Base-by-base conservation (phyloP, 2,329 filamentous ascomycete genomes). In the Nemania bipapillata region DNA sequence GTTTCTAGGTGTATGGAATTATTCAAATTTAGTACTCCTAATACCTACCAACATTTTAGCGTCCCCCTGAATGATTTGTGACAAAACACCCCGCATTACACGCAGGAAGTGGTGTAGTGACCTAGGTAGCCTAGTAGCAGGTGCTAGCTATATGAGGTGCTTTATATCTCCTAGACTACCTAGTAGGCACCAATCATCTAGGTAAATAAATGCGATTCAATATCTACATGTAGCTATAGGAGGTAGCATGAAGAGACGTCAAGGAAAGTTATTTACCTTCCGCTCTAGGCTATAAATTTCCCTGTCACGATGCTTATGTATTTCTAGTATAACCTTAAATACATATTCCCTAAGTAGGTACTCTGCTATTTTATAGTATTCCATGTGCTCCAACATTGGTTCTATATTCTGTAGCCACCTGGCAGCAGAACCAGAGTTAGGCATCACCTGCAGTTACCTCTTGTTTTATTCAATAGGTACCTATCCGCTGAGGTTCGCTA, bases 21-120 rank as follows among this genome's bases (percentile, higher is more conserved):
- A 45, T 45, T 45, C 40, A 45, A 45, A 45, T 45, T 8, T 45
- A 12, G 40, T 17, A n/a, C 40, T n/a, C 40, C 17, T 20, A 45
- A 45, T 45, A 45, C 40, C 40, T 45, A 7, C 17, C 4, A 5
- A 45, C 40, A 45, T 45, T 45, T 45, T 45, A 45, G 40, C 20
- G 40, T 45, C 4, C 47, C 47, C 47, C 47, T 50, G 24, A 50
- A 50, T 50, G 47, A 50, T 50, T 28, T 50, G 22, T 50, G 47
- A 50, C 22, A 50, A 28, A 50, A 50, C 47, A 50, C 47, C 47
- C 47, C 47, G 47, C 47, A 50, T 28, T 26, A 12, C 47, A 9
- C 22, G 47, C 20, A 24, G 24, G 7, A 26, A 4, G 24, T 15
- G 8, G 47, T 20, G 8, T 42, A 5, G 37, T 6, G 8, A 45